These are phyloP conservation scores for Citrus maxima DNA, from an alignment of 345 rosid genomes.

Conservation along the genomic window DNA sequence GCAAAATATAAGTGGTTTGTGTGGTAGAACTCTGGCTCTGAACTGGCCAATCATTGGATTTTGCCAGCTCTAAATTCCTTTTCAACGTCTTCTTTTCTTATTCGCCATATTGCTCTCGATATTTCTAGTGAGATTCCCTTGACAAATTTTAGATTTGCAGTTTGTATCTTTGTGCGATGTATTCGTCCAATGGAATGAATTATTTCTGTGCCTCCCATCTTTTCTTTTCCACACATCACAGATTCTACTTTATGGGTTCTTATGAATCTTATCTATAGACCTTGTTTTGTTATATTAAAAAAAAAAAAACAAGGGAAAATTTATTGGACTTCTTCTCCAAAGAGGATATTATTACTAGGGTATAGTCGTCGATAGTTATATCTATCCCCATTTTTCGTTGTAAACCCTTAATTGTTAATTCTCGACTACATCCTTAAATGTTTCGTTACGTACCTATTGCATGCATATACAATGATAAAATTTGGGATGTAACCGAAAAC, in stretches of 20 bases:
- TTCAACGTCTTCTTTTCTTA: background rate
- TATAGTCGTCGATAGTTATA: too few relatives aligned
- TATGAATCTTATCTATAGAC: background rate
- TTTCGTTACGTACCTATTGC: too few relatives aligned
- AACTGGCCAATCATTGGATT: background rate
- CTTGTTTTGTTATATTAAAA: background rate
- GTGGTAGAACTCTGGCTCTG: background rate
- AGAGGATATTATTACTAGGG: too few relatives aligned
- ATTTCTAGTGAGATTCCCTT: background rate
- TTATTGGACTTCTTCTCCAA: background rate
- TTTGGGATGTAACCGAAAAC: too few relatives aligned
- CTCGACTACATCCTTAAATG: too few relatives aligned
- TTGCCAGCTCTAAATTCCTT: background rate
- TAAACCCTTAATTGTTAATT: too few relatives aligned
- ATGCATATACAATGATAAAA: too few relatives aligned
- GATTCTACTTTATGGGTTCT: background rate
- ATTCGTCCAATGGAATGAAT: background rate
- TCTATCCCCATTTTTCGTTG: too few relatives aligned
- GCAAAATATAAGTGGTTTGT: background rate
- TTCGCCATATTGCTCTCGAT: background rate
- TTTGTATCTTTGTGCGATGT: background rate
- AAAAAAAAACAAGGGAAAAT: background rate
- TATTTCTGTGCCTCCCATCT: background rate
- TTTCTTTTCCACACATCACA: background rate
- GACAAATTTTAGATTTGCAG: background rate